A percentile compares a stretch with the other conserved stretches of the same genome.
phyloP scores from a whole-genome alignment of 768 basidiomycete genomes.

The Boletus rubropictus region DNA sequence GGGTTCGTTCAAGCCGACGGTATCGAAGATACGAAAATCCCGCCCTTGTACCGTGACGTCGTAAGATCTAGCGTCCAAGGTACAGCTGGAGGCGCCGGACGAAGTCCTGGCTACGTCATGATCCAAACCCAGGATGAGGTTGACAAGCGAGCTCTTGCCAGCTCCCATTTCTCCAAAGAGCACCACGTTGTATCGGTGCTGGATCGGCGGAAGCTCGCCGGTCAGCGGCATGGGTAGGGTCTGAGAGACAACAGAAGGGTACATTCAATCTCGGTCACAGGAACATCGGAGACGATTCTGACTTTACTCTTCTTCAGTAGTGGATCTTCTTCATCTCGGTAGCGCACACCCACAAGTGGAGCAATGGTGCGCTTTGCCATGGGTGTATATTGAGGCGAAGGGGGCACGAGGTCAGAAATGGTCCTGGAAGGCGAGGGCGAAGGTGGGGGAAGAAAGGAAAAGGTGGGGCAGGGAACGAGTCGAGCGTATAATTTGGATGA shows the following conservation, averaged over 20 bases:
- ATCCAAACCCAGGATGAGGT: slow-evolving; percentile 31
- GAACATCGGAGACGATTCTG: background rate
- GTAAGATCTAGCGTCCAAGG: slow-evolving; percentile 30
- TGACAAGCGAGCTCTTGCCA: slow-evolving; percentile 41
- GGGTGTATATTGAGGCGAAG: background rate
- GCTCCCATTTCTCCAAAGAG: slow-evolving; percentile 29
- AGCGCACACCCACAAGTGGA: background rate
- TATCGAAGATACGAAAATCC: slow-evolving; percentile 31
- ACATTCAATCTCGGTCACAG: slow-evolving; percentile 5
- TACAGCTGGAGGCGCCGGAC: slow-evolving; percentile 30
- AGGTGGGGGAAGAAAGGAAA: background rate
- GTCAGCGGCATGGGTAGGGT: slow-evolving; percentile 2
- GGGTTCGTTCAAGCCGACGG: slow-evolving; percentile 30
- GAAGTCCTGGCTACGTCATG: slow-evolving; percentile 26
- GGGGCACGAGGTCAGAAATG: background rate
- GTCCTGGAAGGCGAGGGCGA: background rate
- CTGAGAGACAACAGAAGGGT: background rate
- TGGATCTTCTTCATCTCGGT: background rate
- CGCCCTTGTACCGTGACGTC: slow-evolving; percentile 12
- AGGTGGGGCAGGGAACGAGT: background rate
- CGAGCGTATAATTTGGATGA: slow-evolving; percentile 3
- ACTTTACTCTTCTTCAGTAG: slow-evolving; percentile 10
- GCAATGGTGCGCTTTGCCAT: slow-evolving; percentile 4
- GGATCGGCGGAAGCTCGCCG: slow-evolving; percentile 7
- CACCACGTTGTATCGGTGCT: slow-evolving; percentile 20